Conservation (phyloP, 2,329 filamentous ascomycete species). For the Pyricularia pennisetigena region DNA sequence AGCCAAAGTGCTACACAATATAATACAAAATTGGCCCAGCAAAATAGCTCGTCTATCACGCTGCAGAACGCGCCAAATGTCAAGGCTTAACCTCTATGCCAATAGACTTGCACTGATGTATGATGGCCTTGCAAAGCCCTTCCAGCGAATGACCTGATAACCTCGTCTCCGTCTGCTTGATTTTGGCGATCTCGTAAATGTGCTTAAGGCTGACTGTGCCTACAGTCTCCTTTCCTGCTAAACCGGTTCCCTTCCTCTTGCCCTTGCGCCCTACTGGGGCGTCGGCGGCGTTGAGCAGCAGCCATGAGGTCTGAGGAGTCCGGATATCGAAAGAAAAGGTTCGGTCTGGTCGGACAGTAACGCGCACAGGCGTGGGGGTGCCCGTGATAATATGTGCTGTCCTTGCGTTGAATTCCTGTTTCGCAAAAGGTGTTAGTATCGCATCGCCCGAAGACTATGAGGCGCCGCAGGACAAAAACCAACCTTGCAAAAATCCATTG, state of each 20-base stretch:
- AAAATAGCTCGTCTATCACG: background rate
- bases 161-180: slow-evolving; percentile 74
- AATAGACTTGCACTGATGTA: slow-evolving; percentile 66
- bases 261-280: slow-evolving; percentile 63
- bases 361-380: slow-evolving; percentile 80
- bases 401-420: slow-evolving; percentile 90
- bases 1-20: background rate
- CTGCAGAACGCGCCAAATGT: background rate
- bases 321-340: slow-evolving; percentile 89
- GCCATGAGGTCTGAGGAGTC: slow-evolving; percentile 87
- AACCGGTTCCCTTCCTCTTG: slow-evolving; percentile 67
- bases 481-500: slow-evolving; percentile 99
- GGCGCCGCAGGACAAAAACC: background rate
- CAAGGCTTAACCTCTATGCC: slow-evolving; percentile 37
- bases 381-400: slow-evolving; percentile 76
- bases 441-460: slow-evolving; percentile 6
- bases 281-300: slow-evolving; percentile 76
- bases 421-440: background rate
- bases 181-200: slow-evolving; percentile 93
- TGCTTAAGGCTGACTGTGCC: slow-evolving; percentile 89
- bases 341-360: slow-evolving; percentile 86
- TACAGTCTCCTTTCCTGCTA: slow-evolving; percentile 67
- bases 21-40: background rate
- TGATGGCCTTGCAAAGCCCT: slow-evolving; percentile 63
- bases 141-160: slow-evolving; percentile 62